These are phyloP conservation scores for Vaccinium vitisidaea DNA, from an alignment of 148 eudicot genomes.

Conservation along the genomic window DNA sequence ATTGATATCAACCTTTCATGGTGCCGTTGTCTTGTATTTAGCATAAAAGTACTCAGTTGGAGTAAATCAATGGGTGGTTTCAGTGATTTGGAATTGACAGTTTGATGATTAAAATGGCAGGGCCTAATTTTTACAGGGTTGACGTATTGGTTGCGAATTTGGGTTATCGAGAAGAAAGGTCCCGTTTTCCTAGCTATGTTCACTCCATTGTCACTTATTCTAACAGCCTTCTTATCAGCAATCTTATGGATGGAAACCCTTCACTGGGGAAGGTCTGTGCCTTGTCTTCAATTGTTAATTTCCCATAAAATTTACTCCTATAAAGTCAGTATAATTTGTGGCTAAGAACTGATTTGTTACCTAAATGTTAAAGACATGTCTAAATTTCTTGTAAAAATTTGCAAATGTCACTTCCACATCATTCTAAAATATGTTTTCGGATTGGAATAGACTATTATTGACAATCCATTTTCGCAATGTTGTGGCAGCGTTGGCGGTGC, in stretches of 20 bases:
- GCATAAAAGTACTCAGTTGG: background rate
- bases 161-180: slow-evolving; percentile 32
- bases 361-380: background rate
- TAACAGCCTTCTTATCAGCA: slow-evolving; percentile 32
- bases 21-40: background rate
- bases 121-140: slow-evolving; percentile 34
- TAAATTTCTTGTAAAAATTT: background rate
- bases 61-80: background rate
- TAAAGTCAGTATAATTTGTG: background rate
- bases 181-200: slow-evolving; percentile 33
- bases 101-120: slow-evolving; percentile 20
- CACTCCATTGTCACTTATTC: slow-evolving; percentile 29
- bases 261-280: slow-evolving; percentile 32
- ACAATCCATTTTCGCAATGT: background rate
- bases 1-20: background rate
- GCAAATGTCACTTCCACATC: background rate
- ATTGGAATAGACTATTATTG: background rate
- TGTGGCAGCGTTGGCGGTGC: slow-evolving; percentile 31
- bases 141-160: slow-evolving; percentile 30
- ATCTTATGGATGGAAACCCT: slow-evolving; percentile 31
- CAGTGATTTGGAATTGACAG: background rate
- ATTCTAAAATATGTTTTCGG: background rate
- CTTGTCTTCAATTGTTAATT: background rate
- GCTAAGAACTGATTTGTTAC: background rate
- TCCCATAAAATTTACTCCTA: background rate